phyloP scores from a whole-genome alignment of 164 flowering plant species.

The Kalanchoe fedtschenkoi region DNA sequence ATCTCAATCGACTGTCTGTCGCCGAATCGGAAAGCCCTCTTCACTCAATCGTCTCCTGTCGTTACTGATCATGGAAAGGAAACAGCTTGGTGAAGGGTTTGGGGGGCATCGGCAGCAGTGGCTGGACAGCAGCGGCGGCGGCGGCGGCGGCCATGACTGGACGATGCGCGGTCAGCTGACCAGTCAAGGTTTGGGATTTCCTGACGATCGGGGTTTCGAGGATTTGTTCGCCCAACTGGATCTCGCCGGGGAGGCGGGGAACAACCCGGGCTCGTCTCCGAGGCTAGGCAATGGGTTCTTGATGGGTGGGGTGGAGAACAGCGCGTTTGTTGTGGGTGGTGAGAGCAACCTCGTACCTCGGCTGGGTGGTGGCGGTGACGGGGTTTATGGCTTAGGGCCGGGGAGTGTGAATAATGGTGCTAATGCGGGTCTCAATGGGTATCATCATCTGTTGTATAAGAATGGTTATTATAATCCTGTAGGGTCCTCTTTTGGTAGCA shows the following conservation, averaged over 20 bases:
- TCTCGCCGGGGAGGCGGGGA: neutral
- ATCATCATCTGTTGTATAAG: neutral
- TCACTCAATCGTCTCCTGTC: neutral
- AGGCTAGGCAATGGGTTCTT: too few species aligned
- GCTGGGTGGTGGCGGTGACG: too few species aligned
- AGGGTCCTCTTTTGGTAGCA: neutral
- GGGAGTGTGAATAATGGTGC: neutral
- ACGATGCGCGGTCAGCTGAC: neutral
- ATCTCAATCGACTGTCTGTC: neutral
- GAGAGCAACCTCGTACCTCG: constrained; percentile 4
- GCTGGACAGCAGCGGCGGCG: too few species aligned
- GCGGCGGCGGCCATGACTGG: too few species aligned
- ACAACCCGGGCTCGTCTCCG: neutral
- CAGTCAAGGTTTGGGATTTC: neutral
- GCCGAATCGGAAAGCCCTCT: neutral
- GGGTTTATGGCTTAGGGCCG: neutral
- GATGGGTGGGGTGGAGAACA: neutral
- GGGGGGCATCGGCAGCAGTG: neutral
- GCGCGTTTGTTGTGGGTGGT: neutral
- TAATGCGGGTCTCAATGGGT: neutral
- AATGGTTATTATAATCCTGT: neutral
- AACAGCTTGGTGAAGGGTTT: neutral
- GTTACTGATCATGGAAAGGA: constrained; percentile 6
- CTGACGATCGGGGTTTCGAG: neutral
- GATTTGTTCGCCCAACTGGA: neutral